Conservation (phyloP, 192 early-diverging fungal genomes). For the Coemansia sp. region DNA sequence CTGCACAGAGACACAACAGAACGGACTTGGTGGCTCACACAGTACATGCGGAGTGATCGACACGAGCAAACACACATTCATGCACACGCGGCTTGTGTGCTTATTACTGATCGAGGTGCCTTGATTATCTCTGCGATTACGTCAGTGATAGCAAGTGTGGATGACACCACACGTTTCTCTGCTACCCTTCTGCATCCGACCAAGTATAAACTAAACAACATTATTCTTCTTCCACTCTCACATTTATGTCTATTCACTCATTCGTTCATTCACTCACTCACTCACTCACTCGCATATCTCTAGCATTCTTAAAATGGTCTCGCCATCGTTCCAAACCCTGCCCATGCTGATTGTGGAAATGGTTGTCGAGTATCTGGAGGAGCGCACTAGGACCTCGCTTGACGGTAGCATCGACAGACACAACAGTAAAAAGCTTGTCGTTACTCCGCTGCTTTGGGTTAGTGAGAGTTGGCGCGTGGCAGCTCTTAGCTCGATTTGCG, state of each 20-base stretch:
- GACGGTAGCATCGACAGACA: neutral
- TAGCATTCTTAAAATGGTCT: slow-evolving; percentile 2
- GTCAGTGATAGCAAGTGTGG: neutral
- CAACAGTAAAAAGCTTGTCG: neutral
- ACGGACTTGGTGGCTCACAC: neutral
- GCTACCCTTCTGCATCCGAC: neutral
- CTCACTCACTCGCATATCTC: neutral
- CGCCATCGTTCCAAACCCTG: neutral
- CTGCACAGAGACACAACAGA: neutral
- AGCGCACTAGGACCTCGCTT: neutral
- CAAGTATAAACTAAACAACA: neutral
- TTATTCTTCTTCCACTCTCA: too few relatives aligned
- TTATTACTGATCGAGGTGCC: neutral
- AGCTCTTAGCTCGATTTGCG: neutral
- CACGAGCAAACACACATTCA: neutral
- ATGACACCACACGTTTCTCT: neutral
- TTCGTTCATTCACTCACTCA: neutral
- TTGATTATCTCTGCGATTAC: neutral
- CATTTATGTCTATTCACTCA: too few relatives aligned
- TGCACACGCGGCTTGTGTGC: slow-evolving; percentile 4
- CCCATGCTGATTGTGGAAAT: slow-evolving; percentile 10
- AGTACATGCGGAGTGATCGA: neutral
- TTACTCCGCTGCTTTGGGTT: neutral
- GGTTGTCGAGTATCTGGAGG: slow-evolving; percentile 5
- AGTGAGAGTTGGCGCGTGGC: slow-evolving; percentile 5